phyloP scores from a whole-genome alignment of 768 basidiomycete species.

The Filobasidium floriforme region DNA sequence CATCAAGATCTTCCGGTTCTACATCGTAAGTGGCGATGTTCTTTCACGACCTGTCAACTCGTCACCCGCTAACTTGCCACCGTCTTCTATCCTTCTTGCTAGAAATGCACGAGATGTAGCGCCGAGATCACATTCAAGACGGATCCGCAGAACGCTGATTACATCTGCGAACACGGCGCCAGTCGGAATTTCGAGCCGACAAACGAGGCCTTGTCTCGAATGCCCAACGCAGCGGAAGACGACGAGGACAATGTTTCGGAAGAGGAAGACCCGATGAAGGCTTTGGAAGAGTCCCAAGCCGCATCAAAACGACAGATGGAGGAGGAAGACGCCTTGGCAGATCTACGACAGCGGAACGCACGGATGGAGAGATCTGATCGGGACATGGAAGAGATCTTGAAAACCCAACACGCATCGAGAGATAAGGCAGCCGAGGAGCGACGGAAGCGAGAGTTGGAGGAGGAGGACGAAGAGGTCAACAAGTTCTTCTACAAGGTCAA shows the following conservation, averaged over 20 bases:
- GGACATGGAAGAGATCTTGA: slow-evolving; percentile 57
- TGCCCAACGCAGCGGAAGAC: slow-evolving; percentile 44
- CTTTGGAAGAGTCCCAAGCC: slow-evolving; percentile 79
- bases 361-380: slow-evolving; percentile 60
- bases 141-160: slow-evolving; percentile 63
- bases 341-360: slow-evolving; percentile 63
- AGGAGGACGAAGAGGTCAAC: slow-evolving; percentile 83
- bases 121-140: slow-evolving; percentile 99
- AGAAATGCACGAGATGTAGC: slow-evolving; percentile 79
- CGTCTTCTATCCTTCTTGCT: not conserved
- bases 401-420: slow-evolving; percentile 48
- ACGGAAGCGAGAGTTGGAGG: slow-evolving; percentile 64
- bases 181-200: slow-evolving; percentile 79
- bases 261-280: slow-evolving; percentile 82
- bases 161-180: slow-evolving; percentile 81
- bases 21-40: slow-evolving; percentile 35
- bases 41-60: not conserved
- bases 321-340: slow-evolving; percentile 88
- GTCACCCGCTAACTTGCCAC: slow-evolving; percentile 8
- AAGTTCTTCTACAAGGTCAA: slow-evolving; percentile 73
- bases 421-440: slow-evolving; percentile 63
- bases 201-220: slow-evolving; percentile 20
- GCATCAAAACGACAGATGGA: slow-evolving; percentile 98
- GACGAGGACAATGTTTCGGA: slow-evolving; percentile 43
- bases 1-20: slow-evolving; percentile 60